Evolutionary conservation across 2,329 filamentous ascomycete genomes (phyloP).

Genomic region (Talaromyces funiculosus): DNA sequence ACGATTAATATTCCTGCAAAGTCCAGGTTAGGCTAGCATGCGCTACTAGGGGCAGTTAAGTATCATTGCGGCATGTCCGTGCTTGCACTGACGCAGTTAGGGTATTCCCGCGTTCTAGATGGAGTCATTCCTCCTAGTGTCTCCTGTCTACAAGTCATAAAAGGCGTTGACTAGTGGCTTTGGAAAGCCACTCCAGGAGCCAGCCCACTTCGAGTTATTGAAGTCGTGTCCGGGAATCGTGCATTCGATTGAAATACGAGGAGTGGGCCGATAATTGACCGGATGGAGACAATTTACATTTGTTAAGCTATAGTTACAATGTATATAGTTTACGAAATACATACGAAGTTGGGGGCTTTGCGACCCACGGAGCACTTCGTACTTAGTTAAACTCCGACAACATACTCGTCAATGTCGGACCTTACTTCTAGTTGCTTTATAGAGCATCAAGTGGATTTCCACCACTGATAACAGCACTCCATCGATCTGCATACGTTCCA

Average conservation of each 20-base stretch:
- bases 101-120: background rate
- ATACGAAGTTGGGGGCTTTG: too few relatives aligned
- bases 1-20: background rate
- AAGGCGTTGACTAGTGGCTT: background rate
- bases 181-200: background rate
- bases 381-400: too few relatives aligned
- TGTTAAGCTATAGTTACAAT: too few relatives aligned
- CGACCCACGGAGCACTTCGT: too few relatives aligned
- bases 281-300: too few relatives aligned
- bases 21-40: background rate
- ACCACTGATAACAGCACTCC: background rate
- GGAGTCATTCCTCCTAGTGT: background rate
- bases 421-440: too few relatives aligned
- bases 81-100: background rate
- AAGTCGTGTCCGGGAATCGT: background rate
- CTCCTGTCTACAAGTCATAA: background rate
- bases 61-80: background rate
- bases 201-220: background rate
- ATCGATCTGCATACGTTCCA: background rate
- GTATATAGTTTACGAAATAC: too few relatives aligned
- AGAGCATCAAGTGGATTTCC: background rate
- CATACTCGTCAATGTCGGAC: background rate
- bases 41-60: background rate
- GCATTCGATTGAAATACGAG: background rate
- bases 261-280: background rate